Percentiles rank a stretch among this genome's conserved stretches.
Conservation (phyloP, 306 rosid genomes). For the Astragalus membranaceus region DNA sequence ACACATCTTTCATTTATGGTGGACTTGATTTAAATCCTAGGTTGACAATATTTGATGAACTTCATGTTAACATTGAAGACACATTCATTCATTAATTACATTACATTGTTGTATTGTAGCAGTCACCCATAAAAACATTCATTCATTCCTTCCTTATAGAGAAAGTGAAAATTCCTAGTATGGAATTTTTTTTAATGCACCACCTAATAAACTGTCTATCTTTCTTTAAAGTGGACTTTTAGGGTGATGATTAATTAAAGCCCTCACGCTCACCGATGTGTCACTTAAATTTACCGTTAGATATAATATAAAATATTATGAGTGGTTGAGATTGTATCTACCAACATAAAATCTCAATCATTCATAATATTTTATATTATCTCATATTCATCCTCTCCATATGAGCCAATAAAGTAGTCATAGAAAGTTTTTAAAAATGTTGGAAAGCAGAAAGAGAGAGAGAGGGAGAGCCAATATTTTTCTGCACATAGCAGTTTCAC, state of each 20-base stretch:
- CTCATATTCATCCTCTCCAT: too few relatives aligned
- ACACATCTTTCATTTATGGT: conserved; percentile 24
- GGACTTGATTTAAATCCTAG: conserved; percentile 22
- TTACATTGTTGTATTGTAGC: conserved; percentile 15
- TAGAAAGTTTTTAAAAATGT: not conserved
- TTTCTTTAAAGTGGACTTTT: too few relatives aligned
- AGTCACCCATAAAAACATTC: conserved; percentile 13
- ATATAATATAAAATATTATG: too few relatives aligned
- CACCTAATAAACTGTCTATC: conserved; percentile 1
- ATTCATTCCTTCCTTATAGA: not conserved
- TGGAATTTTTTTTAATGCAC: conserved; percentile 16
- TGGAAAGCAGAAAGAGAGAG: conserved; percentile 15
- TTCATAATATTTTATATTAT: too few relatives aligned
- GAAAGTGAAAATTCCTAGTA: conserved; percentile 14
- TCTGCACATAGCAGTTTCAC: conserved; percentile 15
- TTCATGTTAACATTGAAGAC: not conserved
- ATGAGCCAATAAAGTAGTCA: not conserved
- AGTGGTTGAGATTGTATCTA: too few relatives aligned
- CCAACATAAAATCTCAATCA: too few relatives aligned
- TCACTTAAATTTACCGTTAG: too few relatives aligned
- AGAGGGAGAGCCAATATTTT: conserved; percentile 22
- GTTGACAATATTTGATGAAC: conserved; percentile 22
- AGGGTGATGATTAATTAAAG: too few relatives aligned
- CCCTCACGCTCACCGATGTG: too few relatives aligned
- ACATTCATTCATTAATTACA: not conserved